A percentile compares a stretch with the other conserved stretches of the same genome.
phyloP scores from a whole-genome alignment of 768 basidiomycete genomes.

The Hericium rajendrae region DNA sequence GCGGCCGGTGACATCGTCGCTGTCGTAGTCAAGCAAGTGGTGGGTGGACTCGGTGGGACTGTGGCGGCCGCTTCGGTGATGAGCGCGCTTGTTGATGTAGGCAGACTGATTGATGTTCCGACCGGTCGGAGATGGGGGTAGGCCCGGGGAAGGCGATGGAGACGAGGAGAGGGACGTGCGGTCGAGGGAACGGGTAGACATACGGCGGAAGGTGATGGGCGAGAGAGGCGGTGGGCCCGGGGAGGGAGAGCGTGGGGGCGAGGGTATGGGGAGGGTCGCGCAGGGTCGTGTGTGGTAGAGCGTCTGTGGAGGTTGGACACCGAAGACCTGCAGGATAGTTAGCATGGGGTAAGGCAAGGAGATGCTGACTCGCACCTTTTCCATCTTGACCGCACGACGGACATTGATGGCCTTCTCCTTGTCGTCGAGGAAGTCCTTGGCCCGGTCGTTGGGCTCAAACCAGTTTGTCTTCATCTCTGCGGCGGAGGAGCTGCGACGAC shows the following conservation, averaged over 20 bases:
- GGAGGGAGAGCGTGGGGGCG: conserved; percentile 8
- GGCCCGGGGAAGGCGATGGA: background rate
- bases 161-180: background rate
- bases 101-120: conserved; percentile 42
- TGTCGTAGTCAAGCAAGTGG: conserved; percentile 29
- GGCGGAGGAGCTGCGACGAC: conserved; percentile 46
- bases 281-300: conserved; percentile 62
- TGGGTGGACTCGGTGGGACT: conserved; percentile 52
- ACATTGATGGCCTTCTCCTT: conserved; percentile 75
- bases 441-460: conserved; percentile 48
- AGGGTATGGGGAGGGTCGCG: conserved; percentile 19
- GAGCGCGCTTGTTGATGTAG: conserved; percentile 26
- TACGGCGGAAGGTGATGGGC: conserved; percentile 1
- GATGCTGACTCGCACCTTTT: conserved; percentile 45
- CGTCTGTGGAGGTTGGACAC: conserved; percentile 68
- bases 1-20: background rate
- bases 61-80: conserved; percentile 25
- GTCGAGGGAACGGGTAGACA: conserved; percentile 3
- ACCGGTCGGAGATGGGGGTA: conserved; percentile 1
- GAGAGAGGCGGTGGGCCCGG: conserved; percentile 12
- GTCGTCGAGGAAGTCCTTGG: conserved; percentile 62
- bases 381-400: conserved; percentile 77
- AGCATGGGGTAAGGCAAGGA: background rate
- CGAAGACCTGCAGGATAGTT: conserved; percentile 52
- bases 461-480: conserved; percentile 37